A percentile compares a stretch with the other conserved stretches of the same genome.
These are phyloP conservation scores for Eutrema japonicum DNA, from an alignment of 345 rosid species.

Conservation along the genomic window DNA sequence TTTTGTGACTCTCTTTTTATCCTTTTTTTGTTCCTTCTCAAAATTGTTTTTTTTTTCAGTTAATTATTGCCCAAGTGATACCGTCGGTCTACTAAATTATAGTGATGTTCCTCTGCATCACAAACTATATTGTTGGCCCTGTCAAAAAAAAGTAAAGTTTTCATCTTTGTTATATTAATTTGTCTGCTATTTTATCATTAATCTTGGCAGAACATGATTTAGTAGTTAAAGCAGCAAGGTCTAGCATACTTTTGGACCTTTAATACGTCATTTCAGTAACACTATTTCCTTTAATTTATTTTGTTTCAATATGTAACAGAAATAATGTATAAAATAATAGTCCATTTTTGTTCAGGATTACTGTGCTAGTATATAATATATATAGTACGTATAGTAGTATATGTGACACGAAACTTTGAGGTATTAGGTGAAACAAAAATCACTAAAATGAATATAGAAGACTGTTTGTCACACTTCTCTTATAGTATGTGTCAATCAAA, in stretches of 20 bases:
- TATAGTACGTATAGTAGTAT: background rate
- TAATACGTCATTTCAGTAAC: constrained; percentile 25
- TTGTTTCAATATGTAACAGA: constrained; percentile 5
- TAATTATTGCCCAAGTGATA: constrained; percentile 41
- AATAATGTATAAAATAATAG: constrained; percentile 19
- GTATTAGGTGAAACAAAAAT: constrained; percentile 37
- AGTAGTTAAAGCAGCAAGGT: background rate
- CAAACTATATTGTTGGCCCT: constrained; percentile 33
- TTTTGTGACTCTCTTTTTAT: constrained; percentile 29
- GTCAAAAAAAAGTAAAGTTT: background rate
- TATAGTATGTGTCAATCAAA: constrained; percentile 45
- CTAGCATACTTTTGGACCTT: constrained; percentile 22
- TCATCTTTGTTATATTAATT: background rate
- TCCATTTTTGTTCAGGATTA: constrained; percentile 32
- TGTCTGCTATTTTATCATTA: constrained; percentile 8
- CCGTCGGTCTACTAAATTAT: constrained; percentile 40
- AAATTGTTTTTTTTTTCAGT: constrained; percentile 26
- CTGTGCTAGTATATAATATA: background rate
- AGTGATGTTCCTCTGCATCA: constrained; percentile 33
- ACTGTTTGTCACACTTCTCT: constrained; percentile 42
- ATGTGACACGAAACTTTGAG: constrained; percentile 28
- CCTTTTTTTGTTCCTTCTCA: background rate
- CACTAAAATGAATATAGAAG: constrained; percentile 30
- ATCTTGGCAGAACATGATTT: constrained; percentile 4
- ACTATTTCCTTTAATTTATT: constrained; percentile 15